phyloP scores from a whole-genome alignment of 2,329 filamentous ascomycete genomes.

The Pseudocercospora pini-densiflorae region DNA sequence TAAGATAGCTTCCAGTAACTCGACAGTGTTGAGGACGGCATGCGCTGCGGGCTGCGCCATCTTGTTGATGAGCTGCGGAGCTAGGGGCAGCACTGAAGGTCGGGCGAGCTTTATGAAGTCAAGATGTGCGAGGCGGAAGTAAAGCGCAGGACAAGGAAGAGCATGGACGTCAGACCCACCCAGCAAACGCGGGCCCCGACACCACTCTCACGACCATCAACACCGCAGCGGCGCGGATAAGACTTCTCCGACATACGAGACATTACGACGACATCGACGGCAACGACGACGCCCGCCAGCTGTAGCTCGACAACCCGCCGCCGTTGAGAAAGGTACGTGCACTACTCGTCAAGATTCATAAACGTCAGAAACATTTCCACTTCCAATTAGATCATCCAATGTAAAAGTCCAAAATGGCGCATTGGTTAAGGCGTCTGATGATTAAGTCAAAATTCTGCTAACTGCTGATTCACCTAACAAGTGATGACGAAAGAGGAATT shows the following conservation, averaged over 20 bases:
- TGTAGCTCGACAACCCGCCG: neutral
- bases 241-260: neutral
- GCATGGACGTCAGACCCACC: neutral
- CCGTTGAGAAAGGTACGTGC: neutral
- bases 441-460: too few species aligned
- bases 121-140: neutral
- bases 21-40: neutral
- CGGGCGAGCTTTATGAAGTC: neutral
- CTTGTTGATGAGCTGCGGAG: neutral
- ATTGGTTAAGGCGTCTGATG: too few species aligned
- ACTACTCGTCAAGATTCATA: neutral
- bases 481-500: too few species aligned
- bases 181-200: neutral
- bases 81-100: neutral
- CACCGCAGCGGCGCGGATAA: neutral
- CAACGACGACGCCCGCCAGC: neutral
- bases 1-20: neutral
- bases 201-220: neutral
- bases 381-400: too few species aligned
- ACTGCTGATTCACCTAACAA: too few species aligned
- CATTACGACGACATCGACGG: neutral
- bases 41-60: neutral
- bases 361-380: neutral
- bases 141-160: neutral
- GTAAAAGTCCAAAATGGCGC: too few species aligned